Evolutionary conservation across 192 early-diverging fungal genomes (phyloP), one percentile per base, ranked within the genome.

Genomic region (Gaertneriomyces sp.): DNA sequence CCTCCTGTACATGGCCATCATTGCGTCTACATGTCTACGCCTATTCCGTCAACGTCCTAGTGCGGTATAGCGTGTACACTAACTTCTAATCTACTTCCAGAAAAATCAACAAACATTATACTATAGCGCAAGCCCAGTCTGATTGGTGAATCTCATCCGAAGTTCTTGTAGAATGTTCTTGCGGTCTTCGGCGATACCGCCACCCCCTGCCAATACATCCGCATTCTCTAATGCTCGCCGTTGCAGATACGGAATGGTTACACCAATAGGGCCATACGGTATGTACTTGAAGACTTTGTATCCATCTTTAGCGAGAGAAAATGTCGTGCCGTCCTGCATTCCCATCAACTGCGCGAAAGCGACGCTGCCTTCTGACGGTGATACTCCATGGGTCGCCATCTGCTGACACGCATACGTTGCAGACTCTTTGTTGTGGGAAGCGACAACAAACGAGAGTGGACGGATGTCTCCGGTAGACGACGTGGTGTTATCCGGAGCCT

Each of bases 221-320:
- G 87, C 84, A 83, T 98, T 98, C 75, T 98, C 96, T 77, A 93
- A 90, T 42, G 93, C 96, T 19, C 96, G 86, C 42, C 95, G 89
- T 46, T 94, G 79, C 60, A 98, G 77, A 68, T 94, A 98, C 5
- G 96, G 94, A 72, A 98, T 91, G 46, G 92, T 89, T 63, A 94
- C 90, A 17, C 87, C 80, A 43, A 98, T 85, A 39, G 88, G 84
- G 33, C 94, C 96, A 73, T 96, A 98, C 0, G 94, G 90, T 5
- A 98, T 82, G 70, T 93, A 94, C 83, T 97, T 97, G 83, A 90
- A 93, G 58, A 90, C 88, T 65, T 81, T 82, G 63, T 89, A 90
- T 9, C 87, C 91, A 51, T 83, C 69, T 46, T 80, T 73, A 40
- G 88, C 93, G 52, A 98, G 80, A 0, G 84, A 86, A 70, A 89